Conservation (phyloP, 2,329 filamentous ascomycete genomes). For the Xylaria sp. region DNA sequence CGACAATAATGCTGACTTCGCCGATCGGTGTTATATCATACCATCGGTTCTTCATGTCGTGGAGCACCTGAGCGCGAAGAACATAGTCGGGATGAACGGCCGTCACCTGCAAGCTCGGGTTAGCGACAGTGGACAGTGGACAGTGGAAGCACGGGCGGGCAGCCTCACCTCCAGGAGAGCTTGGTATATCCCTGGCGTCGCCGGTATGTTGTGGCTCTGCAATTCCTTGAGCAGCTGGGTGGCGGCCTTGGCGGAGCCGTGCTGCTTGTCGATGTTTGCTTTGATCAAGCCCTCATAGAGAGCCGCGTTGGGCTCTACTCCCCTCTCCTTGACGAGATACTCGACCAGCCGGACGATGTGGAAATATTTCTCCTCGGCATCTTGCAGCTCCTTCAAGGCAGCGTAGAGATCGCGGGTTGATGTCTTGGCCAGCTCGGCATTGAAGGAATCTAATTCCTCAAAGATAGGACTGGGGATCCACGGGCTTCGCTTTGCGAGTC, state of each 20-base stretch:
- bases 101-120: conserved; percentile 63
- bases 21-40: conserved; percentile 70
- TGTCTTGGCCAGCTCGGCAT: conserved; percentile 44
- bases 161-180: conserved; percentile 58
- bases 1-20: conserved; percentile 75
- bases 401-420: conserved; percentile 58
- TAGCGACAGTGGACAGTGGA: conserved; percentile 14
- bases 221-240: conserved; percentile 77
- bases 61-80: conserved; percentile 75
- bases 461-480: conserved; percentile 45
- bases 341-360: conserved; percentile 61
- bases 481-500: conserved; percentile 43
- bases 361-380: conserved; percentile 52
- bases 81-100: conserved; percentile 88
- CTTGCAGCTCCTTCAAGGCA: conserved; percentile 56
- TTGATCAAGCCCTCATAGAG: conserved; percentile 81
- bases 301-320: conserved; percentile 64
- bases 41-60: conserved; percentile 80
- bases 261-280: conserved; percentile 70
- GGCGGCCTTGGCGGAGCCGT: conserved; percentile 75
- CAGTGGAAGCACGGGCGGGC: conserved; percentile 13
- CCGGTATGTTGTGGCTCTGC: conserved; percentile 67
- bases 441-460: conserved; percentile 36
- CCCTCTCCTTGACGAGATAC: conserved; percentile 67
- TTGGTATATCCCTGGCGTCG: conserved; percentile 76